These are phyloP conservation scores for Alectoria sarmentosa DNA, from an alignment of 495 filamentous ascomycete genomes.

Conservation along the genomic window DNA sequence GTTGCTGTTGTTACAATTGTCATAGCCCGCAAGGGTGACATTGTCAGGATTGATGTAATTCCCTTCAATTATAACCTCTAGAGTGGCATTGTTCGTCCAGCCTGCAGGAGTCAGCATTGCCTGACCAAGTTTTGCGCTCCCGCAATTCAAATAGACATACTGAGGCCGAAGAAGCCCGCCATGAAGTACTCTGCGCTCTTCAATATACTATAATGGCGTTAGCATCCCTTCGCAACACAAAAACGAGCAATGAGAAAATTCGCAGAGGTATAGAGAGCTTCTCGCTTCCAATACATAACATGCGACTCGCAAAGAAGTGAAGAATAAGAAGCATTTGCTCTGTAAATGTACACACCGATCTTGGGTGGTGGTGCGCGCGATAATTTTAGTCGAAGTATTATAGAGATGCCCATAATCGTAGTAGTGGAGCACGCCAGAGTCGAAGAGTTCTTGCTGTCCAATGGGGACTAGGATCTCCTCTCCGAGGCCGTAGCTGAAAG, in stretches of 20 bases:
- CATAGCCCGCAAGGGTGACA: slow-evolving; percentile 35
- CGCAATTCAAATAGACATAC: neutral
- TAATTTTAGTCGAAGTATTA: slow-evolving; percentile 52
- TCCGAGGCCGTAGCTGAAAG: slow-evolving; percentile 44
- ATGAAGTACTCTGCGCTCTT: slow-evolving; percentile 42
- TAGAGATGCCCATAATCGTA: slow-evolving; percentile 57
- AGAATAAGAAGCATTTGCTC: neutral
- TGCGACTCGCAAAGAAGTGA: neutral
- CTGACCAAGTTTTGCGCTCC: neutral
- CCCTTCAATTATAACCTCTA: slow-evolving; percentile 45
- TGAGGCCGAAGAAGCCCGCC: slow-evolving; percentile 52
- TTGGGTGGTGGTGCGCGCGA: slow-evolving; percentile 53
- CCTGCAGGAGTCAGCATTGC: slow-evolving; percentile 14
- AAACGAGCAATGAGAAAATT: neutral
- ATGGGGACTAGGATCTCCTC: slow-evolving; percentile 45
- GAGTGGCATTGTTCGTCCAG: slow-evolving; percentile 47
- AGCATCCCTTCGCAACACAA: neutral
- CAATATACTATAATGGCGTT: slow-evolving; percentile 33
- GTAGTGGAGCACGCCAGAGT: slow-evolving; percentile 47
- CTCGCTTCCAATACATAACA: neutral
- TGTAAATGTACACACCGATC: slow-evolving; percentile 25
- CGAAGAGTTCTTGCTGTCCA: slow-evolving; percentile 45
- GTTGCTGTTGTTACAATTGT: slow-evolving; percentile 33
- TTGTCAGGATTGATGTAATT: slow-evolving; percentile 30
- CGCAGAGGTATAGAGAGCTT: neutral